Conservation (phyloP, 805 yeast genomes). For the Schizosaccharomyces octosporus region DNA sequence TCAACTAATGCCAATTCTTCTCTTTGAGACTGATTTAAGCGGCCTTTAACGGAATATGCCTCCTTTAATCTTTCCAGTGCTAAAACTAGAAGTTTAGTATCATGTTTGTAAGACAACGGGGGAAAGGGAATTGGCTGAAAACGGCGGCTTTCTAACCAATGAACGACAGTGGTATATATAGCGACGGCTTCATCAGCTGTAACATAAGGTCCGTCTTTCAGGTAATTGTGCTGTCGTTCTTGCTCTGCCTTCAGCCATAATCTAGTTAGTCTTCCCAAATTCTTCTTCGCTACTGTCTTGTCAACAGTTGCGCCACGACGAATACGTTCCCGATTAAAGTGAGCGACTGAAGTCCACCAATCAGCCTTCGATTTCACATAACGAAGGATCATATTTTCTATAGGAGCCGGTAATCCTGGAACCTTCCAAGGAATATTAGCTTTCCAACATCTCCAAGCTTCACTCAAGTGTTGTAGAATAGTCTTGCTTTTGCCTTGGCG, state of each 20-base stretch:
- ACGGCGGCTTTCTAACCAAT: slow-evolving; percentile 67
- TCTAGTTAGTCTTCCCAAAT: slow-evolving; percentile 72
- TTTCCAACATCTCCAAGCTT: slow-evolving; percentile 99
- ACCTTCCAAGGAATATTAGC: slow-evolving; percentile 97
- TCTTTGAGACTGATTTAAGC: slow-evolving; percentile 65
- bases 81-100: slow-evolving; percentile 64
- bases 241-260: slow-evolving; percentile 85
- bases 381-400: slow-evolving; percentile 62
- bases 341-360: slow-evolving; percentile 87
- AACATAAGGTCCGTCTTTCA: slow-evolving; percentile 68
- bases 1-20: slow-evolving; percentile 85
- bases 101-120: slow-evolving; percentile 74
- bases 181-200: slow-evolving; percentile 73
- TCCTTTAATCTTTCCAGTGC: slow-evolving; percentile 80
- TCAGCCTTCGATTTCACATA: slow-evolving; percentile 89
- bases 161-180: slow-evolving; percentile 64
- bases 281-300: slow-evolving; percentile 80
- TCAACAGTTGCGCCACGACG: slow-evolving; percentile 79
- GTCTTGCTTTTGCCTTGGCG: slow-evolving; percentile 69
- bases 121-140: slow-evolving; percentile 86
- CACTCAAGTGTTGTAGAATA: slow-evolving; percentile 77
- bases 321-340: slow-evolving; percentile 71
- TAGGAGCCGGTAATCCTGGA: slow-evolving; percentile 82
- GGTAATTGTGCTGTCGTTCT: slow-evolving; percentile 56
- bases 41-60: slow-evolving; percentile 43